Conservation (phyloP, 192 early-diverging fungal species). For the Coemansia sp. region DNA sequence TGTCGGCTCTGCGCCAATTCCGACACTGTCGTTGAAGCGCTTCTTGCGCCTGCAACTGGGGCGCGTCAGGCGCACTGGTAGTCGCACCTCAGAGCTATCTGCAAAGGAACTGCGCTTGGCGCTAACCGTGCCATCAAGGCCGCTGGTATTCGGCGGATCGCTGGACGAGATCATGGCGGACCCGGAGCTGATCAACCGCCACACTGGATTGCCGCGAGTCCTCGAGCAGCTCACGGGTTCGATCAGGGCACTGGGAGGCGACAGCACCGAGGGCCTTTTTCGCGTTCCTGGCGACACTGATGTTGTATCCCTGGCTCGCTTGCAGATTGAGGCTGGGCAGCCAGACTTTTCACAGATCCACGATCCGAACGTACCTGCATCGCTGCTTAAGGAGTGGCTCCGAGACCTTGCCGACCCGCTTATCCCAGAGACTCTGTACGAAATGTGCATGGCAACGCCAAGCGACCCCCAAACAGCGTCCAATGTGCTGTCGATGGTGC, state of each 20-base stretch:
- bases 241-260: slow-evolving; percentile 76
- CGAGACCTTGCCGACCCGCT: slow-evolving; percentile 91
- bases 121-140: slow-evolving; percentile 78
- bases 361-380: slow-evolving; percentile 91
- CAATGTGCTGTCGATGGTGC: slow-evolving; percentile 46
- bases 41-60: slow-evolving; percentile 61
- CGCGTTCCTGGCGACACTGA: slow-evolving; percentile 93
- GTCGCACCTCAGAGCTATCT: slow-evolving; percentile 69
- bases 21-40: slow-evolving; percentile 24
- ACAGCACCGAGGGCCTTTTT: slow-evolving; percentile 90
- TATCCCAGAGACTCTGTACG: slow-evolving; percentile 79
- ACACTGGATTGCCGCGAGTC: slow-evolving; percentile 69
- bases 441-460: slow-evolving; percentile 70
- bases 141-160: slow-evolving; percentile 87
- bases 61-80: slow-evolving; percentile 77
- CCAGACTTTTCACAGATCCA: slow-evolving; percentile 71
- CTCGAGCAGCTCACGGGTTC: slow-evolving; percentile 77
- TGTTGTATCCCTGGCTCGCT: slow-evolving; percentile 70
- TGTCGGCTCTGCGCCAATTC: slow-evolving; percentile 49
- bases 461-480: slow-evolving; percentile 59
- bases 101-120: slow-evolving; percentile 70
- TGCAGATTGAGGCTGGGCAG: slow-evolving; percentile 81
- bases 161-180: slow-evolving; percentile 81
- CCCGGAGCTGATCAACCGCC: slow-evolving; percentile 37
- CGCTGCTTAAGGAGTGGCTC: slow-evolving; percentile 91